These are phyloP conservation scores for Beauveria brongniartii DNA, from an alignment of 2,329 filamentous ascomycete species.

Conservation along the genomic window DNA sequence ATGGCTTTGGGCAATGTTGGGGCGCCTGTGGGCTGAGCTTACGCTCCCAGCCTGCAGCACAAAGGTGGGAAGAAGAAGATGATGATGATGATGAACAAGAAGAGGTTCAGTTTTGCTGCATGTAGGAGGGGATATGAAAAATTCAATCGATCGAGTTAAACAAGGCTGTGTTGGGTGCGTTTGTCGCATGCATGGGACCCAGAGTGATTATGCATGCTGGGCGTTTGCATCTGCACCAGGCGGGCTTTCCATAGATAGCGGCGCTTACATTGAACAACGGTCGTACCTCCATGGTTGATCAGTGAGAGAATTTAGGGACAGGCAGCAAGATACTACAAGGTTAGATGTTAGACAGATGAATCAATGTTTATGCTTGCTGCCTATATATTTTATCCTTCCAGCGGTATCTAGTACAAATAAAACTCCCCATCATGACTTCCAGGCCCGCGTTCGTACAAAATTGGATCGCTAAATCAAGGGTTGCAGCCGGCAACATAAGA, in stretches of 20 bases:
- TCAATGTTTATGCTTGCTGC: neutral
- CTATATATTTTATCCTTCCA: neutral
- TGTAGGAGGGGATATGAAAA: neutral
- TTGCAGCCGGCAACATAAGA: neutral
- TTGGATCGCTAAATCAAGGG: neutral
- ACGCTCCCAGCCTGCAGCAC: neutral
- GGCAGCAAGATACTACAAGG: neutral
- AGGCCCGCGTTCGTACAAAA: slow-evolving; percentile 2
- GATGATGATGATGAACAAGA: too few relatives aligned
- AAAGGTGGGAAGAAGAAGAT: neutral
- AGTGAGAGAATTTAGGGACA: too few relatives aligned
- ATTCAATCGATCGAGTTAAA: neutral
- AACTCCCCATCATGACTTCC: slow-evolving; percentile 4
- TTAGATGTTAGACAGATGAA: neutral
- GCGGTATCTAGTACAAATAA: slow-evolving; percentile 11
- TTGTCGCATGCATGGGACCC: neutral
- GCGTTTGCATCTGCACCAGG: neutral
- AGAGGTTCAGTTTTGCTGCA: neutral
- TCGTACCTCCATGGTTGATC: neutral
- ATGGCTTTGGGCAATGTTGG: neutral
- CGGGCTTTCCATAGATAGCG: neutral
- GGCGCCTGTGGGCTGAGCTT: neutral
- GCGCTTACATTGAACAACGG: neutral
- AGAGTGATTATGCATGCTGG: neutral
- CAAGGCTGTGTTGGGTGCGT: neutral